phyloP scores from a whole-genome alignment of 371 early-diverging fungal genomes.

The Nematocida sp. region DNA sequence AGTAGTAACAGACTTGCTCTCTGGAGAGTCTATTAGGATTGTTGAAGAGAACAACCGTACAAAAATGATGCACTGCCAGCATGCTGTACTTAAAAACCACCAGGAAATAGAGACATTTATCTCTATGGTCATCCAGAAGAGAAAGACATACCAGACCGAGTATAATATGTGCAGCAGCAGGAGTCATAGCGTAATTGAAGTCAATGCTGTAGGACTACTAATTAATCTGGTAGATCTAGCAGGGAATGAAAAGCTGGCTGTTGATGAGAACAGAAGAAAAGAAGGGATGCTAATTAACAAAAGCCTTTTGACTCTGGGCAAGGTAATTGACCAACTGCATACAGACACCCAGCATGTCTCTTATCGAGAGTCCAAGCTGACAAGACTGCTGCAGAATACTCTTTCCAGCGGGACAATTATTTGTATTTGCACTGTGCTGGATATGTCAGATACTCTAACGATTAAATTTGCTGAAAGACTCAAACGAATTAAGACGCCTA shows the following conservation, averaged over 20 bases:
- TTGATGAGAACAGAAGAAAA: conserved; percentile 53
- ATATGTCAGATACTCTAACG: conserved; percentile 75
- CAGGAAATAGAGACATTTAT: conserved; percentile 73
- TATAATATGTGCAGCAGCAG: conserved; percentile 76
- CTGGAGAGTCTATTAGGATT: conserved; percentile 48
- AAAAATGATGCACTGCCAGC: conserved; percentile 41
- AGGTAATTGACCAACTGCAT: conserved; percentile 60
- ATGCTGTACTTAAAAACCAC: conserved; percentile 68
- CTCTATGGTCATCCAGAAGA: conserved; percentile 72
- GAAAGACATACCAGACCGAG: conserved; percentile 73
- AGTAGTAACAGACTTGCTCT: conserved; percentile 71
- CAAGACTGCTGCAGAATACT: conserved; percentile 73
- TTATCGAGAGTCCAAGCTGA: conserved; percentile 80
- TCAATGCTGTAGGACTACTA: conserved; percentile 65
- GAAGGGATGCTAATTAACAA: conserved; percentile 68
- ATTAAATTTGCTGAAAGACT: conserved; percentile 75
- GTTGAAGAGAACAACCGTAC: conserved; percentile 34
- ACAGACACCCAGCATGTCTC: conserved; percentile 70
- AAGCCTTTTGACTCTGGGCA: conserved; percentile 62
- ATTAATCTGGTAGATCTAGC: conserved; percentile 66
- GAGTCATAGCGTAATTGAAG: conserved; percentile 79
- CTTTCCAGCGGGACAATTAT: conserved; percentile 72
- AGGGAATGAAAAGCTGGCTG: conserved; percentile 62
- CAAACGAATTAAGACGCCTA: conserved; percentile 22
- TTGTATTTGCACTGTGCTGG: conserved; percentile 72